Percentiles rank a stretch among this genome's conserved stretches.
Evolutionary conservation across 495 filamentous ascomycete genomes (phyloP).

Genomic region (Penicillium lividum): DNA sequence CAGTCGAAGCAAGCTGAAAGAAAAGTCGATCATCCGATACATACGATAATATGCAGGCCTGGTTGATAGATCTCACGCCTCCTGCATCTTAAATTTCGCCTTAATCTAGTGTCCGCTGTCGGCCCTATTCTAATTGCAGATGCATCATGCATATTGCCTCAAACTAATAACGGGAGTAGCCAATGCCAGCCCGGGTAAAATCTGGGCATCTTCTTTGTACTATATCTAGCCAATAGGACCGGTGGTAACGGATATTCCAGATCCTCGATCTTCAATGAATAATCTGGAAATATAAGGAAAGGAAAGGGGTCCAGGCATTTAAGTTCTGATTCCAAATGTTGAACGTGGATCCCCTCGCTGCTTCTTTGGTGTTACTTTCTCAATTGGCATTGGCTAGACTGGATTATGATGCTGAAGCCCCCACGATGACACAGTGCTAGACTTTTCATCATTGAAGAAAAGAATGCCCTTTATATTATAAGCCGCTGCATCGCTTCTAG

Average conservation of each 20-base stretch:
- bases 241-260: not conserved
- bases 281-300: not conserved
- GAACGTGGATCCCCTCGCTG: not conserved
- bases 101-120: not conserved
- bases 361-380: not conserved
- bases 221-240: not conserved
- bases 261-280: not conserved
- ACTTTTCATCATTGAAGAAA: no score
- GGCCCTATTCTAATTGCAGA: not conserved
- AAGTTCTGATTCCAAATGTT: not conserved
- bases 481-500: no score
- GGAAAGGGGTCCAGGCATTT: not conserved
- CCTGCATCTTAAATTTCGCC: slow-evolving; percentile 5
- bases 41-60: slow-evolving; percentile 6
- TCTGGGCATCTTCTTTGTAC: not conserved
- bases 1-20: slow-evolving; percentile 8
- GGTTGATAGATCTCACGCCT: slow-evolving; percentile 12
- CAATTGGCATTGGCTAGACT: not conserved
- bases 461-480: no score
- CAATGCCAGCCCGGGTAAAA: not conserved
- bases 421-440: no score
- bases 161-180: not conserved
- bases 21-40: slow-evolving; percentile 11
- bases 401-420: no score
- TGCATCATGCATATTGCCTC: slow-evolving; percentile 5